Percentiles rank a stretch among this genome's conserved stretches.
These are phyloP conservation scores for Apium graveolens DNA, from an alignment of 129 eudicot species.

Conservation along the genomic window DNA sequence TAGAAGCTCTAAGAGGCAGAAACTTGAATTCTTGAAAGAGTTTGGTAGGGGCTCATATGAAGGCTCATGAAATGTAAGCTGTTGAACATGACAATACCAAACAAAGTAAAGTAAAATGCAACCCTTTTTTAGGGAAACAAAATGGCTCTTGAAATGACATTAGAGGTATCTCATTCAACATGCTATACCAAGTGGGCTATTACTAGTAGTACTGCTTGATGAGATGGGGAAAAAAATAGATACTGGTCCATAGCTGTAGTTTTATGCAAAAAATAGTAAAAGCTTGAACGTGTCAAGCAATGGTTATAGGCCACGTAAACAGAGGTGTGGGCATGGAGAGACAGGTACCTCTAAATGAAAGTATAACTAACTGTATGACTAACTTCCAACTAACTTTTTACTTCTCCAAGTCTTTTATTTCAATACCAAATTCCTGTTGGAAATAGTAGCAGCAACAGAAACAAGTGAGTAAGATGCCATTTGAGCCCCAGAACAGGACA, in stretches of 20 bases:
- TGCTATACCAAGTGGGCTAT: neutral
- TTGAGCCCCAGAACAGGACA: constrained; percentile 7
- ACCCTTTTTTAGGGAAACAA: neutral
- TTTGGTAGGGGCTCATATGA: constrained; percentile 1
- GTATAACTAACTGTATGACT: neutral
- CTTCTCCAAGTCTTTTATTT: neutral
- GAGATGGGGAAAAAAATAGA: neutral
- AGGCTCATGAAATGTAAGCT: neutral
- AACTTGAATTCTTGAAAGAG: neutral
- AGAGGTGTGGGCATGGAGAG: neutral
- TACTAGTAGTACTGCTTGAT: neutral
- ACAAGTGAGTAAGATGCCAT: neutral
- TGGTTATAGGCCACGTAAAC: neutral
- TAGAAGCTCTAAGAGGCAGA: neutral
- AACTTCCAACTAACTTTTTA: neutral
- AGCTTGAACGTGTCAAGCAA: neutral
- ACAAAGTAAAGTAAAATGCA: neutral
- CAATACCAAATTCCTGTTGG: neutral
- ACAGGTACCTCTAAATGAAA: neutral
- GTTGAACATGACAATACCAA: neutral
- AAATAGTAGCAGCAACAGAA: neutral
- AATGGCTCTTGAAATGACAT: neutral
- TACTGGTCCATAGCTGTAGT: neutral
- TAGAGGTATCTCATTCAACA: neutral
- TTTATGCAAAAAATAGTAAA: neutral